Base-by-base conservation (phyloP, 78 protist species). In the Dictyostelium purpureum region DNA sequence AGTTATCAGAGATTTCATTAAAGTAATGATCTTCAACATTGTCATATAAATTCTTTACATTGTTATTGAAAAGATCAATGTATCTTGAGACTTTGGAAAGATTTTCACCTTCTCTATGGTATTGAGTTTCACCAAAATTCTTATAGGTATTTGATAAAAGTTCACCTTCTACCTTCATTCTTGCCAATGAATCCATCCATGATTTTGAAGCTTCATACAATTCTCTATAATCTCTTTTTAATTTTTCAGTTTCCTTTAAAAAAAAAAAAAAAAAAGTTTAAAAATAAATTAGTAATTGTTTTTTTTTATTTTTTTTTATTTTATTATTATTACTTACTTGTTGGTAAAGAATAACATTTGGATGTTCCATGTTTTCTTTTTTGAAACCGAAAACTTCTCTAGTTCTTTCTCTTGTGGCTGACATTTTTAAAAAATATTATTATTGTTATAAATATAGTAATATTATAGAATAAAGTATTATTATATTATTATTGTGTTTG, bases 381-480 rank as follows among this genome's bases (percentile, higher is more conserved):
- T 69, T 69, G 76, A 69, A 69, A 40, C 76, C 76, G 40, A 69
- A 69, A 6, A 69, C 76, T 40, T 69, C 76, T 40, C 76, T 35
- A 7, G 76, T 69, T 69, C 76, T 69, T 69, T 69, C 76, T 69
- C 76, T 69, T 40, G 76, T 69, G 21, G 76, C 76, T 19, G 76
- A 69, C 76, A 69, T 69, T 42, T 69, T 65, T 12, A 35, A 37
- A 1, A 5, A 59, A 21, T 10, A 21, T 67, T 38, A 67, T 67
- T 21, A 2, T 37, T 11, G 11, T 18, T 24, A 24, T 2, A 18
- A 56, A 18, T 18, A 56, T 56, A 56, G 10, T 56, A 56, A n/a
- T n/a, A n/a, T n/a, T n/a, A n/a, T n/a, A n/a, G n/a, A n/a, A n/a
- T n/a, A n/a, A n/a, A n/a, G n/a, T n/a, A n/a, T n/a, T n/a, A n/a